phyloP scores from a whole-genome alignment of 768 basidiomycete genomes.

The Phylloporus sp. region DNA sequence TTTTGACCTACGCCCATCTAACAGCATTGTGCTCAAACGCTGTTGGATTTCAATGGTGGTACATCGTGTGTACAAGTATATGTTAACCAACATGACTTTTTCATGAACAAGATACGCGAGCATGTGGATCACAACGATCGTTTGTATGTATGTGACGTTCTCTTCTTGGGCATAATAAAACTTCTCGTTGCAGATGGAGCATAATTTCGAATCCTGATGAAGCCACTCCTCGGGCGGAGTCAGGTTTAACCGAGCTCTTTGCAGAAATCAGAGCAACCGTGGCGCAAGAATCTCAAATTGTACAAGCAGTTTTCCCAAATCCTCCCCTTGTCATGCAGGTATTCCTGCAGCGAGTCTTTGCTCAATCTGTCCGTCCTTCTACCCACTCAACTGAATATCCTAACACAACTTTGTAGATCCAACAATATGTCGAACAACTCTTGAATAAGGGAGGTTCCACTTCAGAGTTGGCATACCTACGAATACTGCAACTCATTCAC shows the following conservation, averaged over 20 bases:
- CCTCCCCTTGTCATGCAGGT: slow-evolving; percentile 97
- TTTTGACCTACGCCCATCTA: slow-evolving; percentile 7
- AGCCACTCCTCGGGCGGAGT: slow-evolving; percentile 71
- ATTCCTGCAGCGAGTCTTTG: slow-evolving; percentile 95
- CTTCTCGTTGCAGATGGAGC: slow-evolving; percentile 65
- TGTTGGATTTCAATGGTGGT: slow-evolving; percentile 97
- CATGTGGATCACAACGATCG: slow-evolving; percentile 51
- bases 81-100: slow-evolving; percentile 99
- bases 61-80: slow-evolving; percentile 96
- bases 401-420: slow-evolving; percentile 57
- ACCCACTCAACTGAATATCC: not conserved
- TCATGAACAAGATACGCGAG: slow-evolving; percentile 88
- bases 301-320: slow-evolving; percentile 97
- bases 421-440: slow-evolving; percentile 92
- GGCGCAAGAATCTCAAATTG: slow-evolving; percentile 94
- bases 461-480: slow-evolving; percentile 87
- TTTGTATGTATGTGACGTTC: slow-evolving; percentile 38
- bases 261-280: slow-evolving; percentile 87
- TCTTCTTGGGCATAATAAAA: not conserved
- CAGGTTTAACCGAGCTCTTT: slow-evolving; percentile 76
- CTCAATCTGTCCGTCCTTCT: slow-evolving; percentile 73
- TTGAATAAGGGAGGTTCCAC: slow-evolving; percentile 69
- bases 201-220: slow-evolving; percentile 75
- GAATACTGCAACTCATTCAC: slow-evolving; percentile 86
- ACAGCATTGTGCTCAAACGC: slow-evolving; percentile 94